Conservation (phyloP, 768 basidiomycete genomes). For the Paxillus ammoniavirescens region DNA sequence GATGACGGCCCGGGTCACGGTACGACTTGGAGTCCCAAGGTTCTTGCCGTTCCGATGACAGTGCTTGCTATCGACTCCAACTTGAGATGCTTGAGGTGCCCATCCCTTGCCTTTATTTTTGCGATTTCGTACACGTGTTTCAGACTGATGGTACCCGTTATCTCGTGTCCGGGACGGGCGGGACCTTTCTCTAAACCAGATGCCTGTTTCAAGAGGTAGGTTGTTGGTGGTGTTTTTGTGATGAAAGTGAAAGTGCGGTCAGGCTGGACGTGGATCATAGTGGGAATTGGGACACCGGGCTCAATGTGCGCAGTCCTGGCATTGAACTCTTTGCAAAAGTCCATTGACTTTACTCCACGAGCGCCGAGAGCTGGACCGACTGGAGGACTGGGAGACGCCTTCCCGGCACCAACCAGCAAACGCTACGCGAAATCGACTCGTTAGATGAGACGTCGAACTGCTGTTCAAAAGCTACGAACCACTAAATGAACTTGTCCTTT, state of each 20-base stretch:
- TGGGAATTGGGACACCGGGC: conserved; percentile 85
- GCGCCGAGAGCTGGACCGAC: conserved; percentile 98
- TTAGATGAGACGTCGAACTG: conserved; percentile 7
- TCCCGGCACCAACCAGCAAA: conserved; percentile 86
- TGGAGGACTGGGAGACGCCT: conserved; percentile 94
- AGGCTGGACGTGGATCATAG: conserved; percentile 89
- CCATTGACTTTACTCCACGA: conserved; percentile 98
- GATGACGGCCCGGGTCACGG: conserved; percentile 49
- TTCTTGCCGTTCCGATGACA: conserved; percentile 85
- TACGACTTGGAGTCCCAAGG: conserved; percentile 87
- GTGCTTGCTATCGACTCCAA: conserved; percentile 87
- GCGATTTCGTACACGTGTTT: conserved; percentile 99
- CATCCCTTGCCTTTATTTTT: conserved; percentile 92
- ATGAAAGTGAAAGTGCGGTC: conserved; percentile 94
- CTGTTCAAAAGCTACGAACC: conserved; percentile 43
- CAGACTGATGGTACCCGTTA: conserved; percentile 78
- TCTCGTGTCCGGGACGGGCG: conserved; percentile 76
- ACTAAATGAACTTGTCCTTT: conserved; percentile 73
- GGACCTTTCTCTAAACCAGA: conserved; percentile 90
- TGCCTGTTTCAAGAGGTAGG: conserved; percentile 89
- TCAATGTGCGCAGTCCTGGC: conserved; percentile 90
- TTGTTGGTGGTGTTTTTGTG: conserved; percentile 87
- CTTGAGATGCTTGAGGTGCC: conserved; percentile 81
- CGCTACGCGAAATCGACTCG: conserved; percentile 46
- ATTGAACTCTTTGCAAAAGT: conserved; percentile 99